phyloP scores from a whole-genome alignment of 1,139 yeast genomes.

The Scheffersomyces cryptocercus region DNA sequence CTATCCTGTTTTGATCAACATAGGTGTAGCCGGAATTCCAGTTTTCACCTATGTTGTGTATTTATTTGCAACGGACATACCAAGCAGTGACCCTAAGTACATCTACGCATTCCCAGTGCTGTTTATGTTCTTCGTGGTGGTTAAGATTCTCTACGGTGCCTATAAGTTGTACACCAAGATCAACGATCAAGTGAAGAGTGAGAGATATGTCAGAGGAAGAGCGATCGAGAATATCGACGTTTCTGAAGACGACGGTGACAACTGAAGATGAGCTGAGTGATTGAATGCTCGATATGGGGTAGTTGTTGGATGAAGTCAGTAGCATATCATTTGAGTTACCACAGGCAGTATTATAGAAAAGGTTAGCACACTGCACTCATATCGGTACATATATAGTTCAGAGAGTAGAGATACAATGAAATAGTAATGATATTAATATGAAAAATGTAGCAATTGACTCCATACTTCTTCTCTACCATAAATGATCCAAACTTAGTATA shows the following conservation, averaged over 20 bases:
- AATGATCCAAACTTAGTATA: no score
- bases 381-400: no score
- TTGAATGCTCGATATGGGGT: not conserved
- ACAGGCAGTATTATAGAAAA: no score
- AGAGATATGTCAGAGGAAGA: constrained; percentile 61
- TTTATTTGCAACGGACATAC: not conserved
- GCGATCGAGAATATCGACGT: constrained; percentile 56
- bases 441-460: no score
- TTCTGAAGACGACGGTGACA: constrained; percentile 13
- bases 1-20: not conserved
- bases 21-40: not conserved
- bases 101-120: constrained; percentile 5
- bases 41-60: not conserved
- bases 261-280: not conserved
- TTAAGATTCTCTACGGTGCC: constrained; percentile 11
- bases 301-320: no score
- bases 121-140: constrained; percentile 14
- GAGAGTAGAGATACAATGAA: no score
- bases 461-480: no score
- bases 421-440: no score
- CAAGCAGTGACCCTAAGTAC: not conserved
- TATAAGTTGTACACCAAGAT: constrained; percentile 19
- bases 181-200: constrained; percentile 55
- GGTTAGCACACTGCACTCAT: no score
- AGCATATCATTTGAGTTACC: no score